Evolutionary conservation across 2,329 filamentous ascomycete genomes (phyloP).

Genomic region (Bipolaris cookei): DNA sequence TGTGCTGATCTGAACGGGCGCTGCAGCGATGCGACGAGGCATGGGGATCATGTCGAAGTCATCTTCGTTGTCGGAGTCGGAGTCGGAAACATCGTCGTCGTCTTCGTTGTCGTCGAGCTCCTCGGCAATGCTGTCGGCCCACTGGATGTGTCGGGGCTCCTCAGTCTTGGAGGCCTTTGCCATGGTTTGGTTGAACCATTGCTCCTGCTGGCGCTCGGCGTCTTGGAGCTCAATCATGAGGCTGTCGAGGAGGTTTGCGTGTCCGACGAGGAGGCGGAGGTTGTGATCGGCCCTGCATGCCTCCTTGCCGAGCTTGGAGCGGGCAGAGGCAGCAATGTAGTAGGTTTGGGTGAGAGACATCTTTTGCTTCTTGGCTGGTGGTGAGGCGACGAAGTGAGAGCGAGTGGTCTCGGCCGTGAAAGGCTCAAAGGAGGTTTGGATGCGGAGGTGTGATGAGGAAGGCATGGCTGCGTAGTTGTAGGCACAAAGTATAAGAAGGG

Average conservation of each 20-base stretch:
- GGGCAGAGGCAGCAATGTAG: conserved; percentile 95
- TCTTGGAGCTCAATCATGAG: conserved; percentile 92
- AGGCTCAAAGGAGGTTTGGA: conserved; percentile 56
- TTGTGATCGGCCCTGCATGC: conserved; percentile 91
- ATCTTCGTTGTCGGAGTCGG: conserved; percentile 62
- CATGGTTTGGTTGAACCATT: conserved; percentile 97
- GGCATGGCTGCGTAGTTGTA: conserved; percentile 50
- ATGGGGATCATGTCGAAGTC: conserved; percentile 55
- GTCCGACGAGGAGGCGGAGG: conserved; percentile 91
- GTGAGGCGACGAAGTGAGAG: conserved; percentile 51
- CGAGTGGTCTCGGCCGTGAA: conserved; percentile 53
- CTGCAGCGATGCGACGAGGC: conserved; percentile 49
- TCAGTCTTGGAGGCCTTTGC: conserved; percentile 70
- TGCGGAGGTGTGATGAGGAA: conserved; percentile 55
- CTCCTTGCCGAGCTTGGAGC: conserved; percentile 93
- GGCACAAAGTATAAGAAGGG: conserved; percentile 39
- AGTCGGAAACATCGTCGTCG: conserved; percentile 57
- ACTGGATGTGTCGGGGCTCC: conserved; percentile 77
- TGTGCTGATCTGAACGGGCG: conserved; percentile 53
- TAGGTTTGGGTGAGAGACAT: conserved; percentile 99
- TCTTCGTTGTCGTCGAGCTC: conserved; percentile 67
- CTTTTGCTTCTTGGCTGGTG: conserved; percentile 69
- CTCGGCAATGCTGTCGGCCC: conserved; percentile 80
- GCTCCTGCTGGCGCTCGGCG: conserved; percentile 93
- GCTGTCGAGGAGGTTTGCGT: conserved; percentile 96